A percentile compares a stretch with the other conserved stretches of the same genome.
Conservation (phyloP, 345 rosid species). For the Dimocarpus longan region DNA sequence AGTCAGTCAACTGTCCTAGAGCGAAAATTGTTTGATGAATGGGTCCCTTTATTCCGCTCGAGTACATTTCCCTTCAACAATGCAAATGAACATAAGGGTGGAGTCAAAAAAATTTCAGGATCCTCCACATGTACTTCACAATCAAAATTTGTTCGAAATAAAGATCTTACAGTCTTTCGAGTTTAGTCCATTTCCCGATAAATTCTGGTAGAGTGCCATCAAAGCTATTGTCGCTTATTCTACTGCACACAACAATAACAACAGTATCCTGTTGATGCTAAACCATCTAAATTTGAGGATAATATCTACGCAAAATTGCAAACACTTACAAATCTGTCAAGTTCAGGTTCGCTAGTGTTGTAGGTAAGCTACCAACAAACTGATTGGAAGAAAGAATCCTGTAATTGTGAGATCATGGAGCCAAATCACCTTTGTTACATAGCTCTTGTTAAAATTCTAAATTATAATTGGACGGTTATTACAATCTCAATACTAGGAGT, state of each 20-base stretch:
- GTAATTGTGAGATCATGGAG: conserved; percentile 21
- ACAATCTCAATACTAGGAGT: background rate
- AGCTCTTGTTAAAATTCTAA: background rate
- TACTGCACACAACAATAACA: conserved; percentile 37
- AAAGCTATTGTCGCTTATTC: conserved; percentile 65
- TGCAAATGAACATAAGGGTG: background rate
- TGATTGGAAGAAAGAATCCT: conserved; percentile 65
- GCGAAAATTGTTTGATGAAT: conserved; percentile 48
- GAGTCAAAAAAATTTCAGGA: background rate
- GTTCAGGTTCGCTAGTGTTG: conserved; percentile 39
- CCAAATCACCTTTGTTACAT: conserved; percentile 3
- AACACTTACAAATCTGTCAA: conserved; percentile 53
- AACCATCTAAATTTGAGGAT: background rate
- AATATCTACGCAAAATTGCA: background rate
- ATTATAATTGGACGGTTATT: too few species aligned
- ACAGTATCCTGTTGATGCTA: background rate
- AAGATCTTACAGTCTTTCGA: conserved; percentile 53
- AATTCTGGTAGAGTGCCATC: conserved; percentile 54
- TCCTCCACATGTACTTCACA: background rate
- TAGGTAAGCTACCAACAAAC: conserved; percentile 54
- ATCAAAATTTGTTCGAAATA: background rate
- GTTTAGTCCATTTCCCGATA: conserved; percentile 50
- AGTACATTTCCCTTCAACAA: conserved; percentile 54
- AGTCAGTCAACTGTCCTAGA: conserved; percentile 31
- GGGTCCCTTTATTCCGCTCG: conserved; percentile 64